phyloP scores from a whole-genome alignment of 192 early-diverging fungal species.

The Fimicolochytrium jonesii region DNA sequence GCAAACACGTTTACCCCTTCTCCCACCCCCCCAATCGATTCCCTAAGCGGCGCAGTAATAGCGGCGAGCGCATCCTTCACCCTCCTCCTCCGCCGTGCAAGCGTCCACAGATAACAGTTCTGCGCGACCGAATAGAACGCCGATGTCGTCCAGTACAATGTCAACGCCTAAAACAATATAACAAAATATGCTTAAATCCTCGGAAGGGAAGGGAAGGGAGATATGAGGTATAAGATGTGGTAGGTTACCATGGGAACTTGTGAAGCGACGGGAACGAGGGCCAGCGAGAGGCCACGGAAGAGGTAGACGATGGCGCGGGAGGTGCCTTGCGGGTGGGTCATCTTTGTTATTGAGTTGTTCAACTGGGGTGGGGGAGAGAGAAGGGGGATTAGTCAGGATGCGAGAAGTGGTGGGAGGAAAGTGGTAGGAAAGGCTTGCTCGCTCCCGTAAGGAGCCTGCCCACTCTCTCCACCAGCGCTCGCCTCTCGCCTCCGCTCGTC shows the following conservation, averaged over 20 bases:
- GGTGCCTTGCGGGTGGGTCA: neutral
- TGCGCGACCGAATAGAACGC: conserved; percentile 60
- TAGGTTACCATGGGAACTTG: conserved; percentile 47
- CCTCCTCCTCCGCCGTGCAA: no score
- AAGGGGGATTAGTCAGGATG: neutral
- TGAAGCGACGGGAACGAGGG: conserved; percentile 63
- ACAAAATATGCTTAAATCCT: neutral
- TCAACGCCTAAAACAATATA: conserved; percentile 49
- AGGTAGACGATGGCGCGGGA: conserved; percentile 4
- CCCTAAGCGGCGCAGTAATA: no score
- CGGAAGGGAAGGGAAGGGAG: neutral
- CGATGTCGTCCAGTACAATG: conserved; percentile 70
- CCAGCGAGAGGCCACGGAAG: conserved; percentile 53
- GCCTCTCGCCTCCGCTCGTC: no score
- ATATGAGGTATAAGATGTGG: neutral
- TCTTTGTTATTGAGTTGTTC: neutral
- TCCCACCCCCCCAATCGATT: no score
- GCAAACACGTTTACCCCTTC: no score
- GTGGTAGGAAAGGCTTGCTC: neutral
- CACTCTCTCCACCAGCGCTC: neutral
- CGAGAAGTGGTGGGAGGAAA: neutral
- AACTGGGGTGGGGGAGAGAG: no score
- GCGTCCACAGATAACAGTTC: no score
- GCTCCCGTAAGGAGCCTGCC: neutral
- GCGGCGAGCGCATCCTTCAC: no score